These are phyloP conservation scores for Venturia carpophila DNA, from an alignment of 2,329 filamentous ascomycete genomes.

Conservation along the genomic window DNA sequence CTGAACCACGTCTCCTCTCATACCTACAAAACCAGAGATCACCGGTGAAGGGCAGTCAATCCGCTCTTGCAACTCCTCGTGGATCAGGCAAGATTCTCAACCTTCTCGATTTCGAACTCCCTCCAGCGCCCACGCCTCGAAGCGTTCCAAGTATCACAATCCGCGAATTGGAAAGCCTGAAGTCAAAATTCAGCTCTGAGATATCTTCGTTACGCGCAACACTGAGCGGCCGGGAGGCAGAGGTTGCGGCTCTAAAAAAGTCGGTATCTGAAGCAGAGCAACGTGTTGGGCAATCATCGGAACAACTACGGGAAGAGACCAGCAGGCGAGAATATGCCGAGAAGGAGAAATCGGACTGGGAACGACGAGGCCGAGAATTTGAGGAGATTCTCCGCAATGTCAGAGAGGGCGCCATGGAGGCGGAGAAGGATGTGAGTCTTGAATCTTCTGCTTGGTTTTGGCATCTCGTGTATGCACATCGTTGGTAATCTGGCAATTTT, in stretches of 20 bases:
- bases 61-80: conserved; percentile 41
- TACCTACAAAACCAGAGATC: conserved; percentile 36
- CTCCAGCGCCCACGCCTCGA: conserved; percentile 85
- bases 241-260: conserved; percentile 77
- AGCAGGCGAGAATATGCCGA: conserved; percentile 61
- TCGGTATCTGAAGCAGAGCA: conserved; percentile 87
- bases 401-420: conserved; percentile 69
- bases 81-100: conserved; percentile 50
- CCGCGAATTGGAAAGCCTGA: conserved; percentile 84
- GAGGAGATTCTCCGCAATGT: conserved; percentile 72
- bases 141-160: conserved; percentile 87
- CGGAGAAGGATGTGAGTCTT: conserved; percentile 49
- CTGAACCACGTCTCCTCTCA: conserved; percentile 41
- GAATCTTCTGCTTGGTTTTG: neutral
- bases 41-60: conserved; percentile 33
- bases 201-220: conserved; percentile 92
- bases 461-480: neutral
- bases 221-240: conserved; percentile 85
- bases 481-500: neutral
- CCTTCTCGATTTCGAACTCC: conserved; percentile 83
- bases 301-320: conserved; percentile 72
- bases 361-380: conserved; percentile 77
- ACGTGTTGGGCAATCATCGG: conserved; percentile 77
- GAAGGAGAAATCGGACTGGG: conserved; percentile 73
- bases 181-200: conserved; percentile 83